Percentiles rank a stretch among this genome's conserved stretches.
Evolutionary conservation across 2,329 filamentous ascomycete species (phyloP).

Genomic region (Waltergamsia citrina): DNA sequence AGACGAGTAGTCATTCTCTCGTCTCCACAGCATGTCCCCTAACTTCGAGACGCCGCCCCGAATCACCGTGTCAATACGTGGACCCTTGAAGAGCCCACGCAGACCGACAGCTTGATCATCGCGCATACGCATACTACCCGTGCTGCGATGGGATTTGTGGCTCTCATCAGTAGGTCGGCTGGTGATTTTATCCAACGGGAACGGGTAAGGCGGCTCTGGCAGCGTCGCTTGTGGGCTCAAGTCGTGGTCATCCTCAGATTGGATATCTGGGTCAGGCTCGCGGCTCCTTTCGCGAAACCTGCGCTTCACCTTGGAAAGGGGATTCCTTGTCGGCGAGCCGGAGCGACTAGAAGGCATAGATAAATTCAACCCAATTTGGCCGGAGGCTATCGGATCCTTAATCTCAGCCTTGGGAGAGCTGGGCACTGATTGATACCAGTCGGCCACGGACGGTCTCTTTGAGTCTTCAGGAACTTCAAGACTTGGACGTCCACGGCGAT

Average conservation of each 20-base stretch:
- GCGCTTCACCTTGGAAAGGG: constrained; percentile 43
- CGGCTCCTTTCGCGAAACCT: constrained; percentile 46
- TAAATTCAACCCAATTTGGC: constrained; percentile 34
- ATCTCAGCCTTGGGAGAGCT: constrained; percentile 43
- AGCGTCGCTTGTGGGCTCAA: constrained; percentile 11
- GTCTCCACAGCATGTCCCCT: constrained; percentile 48
- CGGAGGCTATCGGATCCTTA: constrained; percentile 22
- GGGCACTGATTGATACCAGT: constrained; percentile 34
- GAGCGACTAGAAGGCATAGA: constrained; percentile 55
- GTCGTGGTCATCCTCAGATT: constrained; percentile 22
- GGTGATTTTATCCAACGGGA: constrained; percentile 13
- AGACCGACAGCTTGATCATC: constrained; percentile 21
- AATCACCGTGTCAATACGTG: constrained; percentile 64
- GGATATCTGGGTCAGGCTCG: constrained; percentile 21
- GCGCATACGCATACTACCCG: constrained; percentile 36
- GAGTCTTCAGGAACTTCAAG: constrained; percentile 35
- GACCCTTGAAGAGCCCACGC: constrained; percentile 69
- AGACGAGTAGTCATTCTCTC: constrained; percentile 23
- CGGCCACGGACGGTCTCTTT: constrained; percentile 27
- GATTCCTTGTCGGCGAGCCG: constrained; percentile 53
- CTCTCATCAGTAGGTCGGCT: constrained; percentile 29
- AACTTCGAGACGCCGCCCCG: constrained; percentile 47
- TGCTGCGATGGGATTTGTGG: constrained; percentile 36
- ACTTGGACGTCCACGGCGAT: constrained; percentile 28
- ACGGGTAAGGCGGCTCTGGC: constrained; percentile 13